phyloP scores from a whole-genome alignment of 768 basidiomycete genomes.

The Suillus tomentosus region DNA sequence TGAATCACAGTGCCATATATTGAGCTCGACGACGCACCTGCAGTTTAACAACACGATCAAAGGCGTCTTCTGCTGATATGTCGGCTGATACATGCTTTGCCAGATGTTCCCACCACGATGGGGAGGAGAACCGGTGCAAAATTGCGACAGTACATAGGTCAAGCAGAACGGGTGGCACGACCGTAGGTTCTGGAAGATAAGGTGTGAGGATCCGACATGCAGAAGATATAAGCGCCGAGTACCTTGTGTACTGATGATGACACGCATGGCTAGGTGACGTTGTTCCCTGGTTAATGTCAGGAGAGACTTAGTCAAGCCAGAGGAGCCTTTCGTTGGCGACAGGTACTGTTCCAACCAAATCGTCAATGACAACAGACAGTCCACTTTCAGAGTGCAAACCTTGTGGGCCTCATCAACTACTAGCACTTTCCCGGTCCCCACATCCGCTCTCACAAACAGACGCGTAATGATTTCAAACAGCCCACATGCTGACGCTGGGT shows the following conservation, averaged over 20 bases:
- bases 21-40: constrained; percentile 46
- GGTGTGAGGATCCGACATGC: neutral
- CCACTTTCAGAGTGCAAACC: constrained; percentile 32
- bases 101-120: constrained; percentile 74
- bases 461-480: constrained; percentile 71
- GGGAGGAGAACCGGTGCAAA: constrained; percentile 76
- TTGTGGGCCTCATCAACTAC: constrained; percentile 81
- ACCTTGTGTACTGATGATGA: constrained; percentile 79
- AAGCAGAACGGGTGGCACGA: constrained; percentile 65
- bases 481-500: constrained; percentile 64
- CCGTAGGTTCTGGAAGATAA: constrained; percentile 59
- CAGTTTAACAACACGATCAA: constrained; percentile 64
- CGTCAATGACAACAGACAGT: neutral
- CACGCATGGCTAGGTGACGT: constrained; percentile 69
- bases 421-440: constrained; percentile 65
- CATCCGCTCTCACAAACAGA: constrained; percentile 60
- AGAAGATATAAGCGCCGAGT: constrained; percentile 11
- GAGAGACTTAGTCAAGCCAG: constrained; percentile 60
- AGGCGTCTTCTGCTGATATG: constrained; percentile 57
- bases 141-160: constrained; percentile 67
- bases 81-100: constrained; percentile 68
- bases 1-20: neutral
- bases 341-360: constrained; percentile 52
- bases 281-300: constrained; percentile 66
- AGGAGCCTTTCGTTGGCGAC: constrained; percentile 43